These are phyloP conservation scores for Stentor roeselii DNA, from an alignment of 73 alveolate genomes.

Conservation along the genomic window DNA sequence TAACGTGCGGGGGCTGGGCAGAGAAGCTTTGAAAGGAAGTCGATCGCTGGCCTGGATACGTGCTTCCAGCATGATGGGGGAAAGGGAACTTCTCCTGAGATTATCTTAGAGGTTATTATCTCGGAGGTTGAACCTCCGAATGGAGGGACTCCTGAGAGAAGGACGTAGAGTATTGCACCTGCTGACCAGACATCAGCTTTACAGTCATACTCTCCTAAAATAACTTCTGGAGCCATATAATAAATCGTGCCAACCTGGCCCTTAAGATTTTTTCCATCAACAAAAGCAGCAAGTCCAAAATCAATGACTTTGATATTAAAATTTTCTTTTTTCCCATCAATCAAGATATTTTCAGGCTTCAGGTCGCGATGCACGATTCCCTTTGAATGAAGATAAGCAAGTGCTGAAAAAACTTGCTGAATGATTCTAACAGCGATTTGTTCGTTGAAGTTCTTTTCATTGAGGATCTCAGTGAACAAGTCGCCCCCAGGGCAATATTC, in stretches of 20 bases:
- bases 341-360: slow-evolving; percentile 42
- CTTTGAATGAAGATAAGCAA: slow-evolving; percentile 30
- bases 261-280: neutral
- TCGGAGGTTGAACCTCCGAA: slow-evolving; percentile 8
- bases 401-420: slow-evolving; percentile 26
- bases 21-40: slow-evolving; percentile 45
- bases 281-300: slow-evolving; percentile 34
- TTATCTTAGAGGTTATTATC: slow-evolving; percentile 27
- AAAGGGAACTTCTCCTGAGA: slow-evolving; percentile 35
- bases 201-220: neutral
- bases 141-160: slow-evolving; percentile 16
- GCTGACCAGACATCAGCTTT: slow-evolving; percentile 3
- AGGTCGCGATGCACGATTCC: slow-evolving; percentile 38
- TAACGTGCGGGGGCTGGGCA: no score
- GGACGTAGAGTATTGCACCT: neutral
- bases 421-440: neutral
- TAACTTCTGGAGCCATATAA: slow-evolving; percentile 12
- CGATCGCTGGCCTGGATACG: slow-evolving; percentile 55
- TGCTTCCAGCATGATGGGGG: slow-evolving; percentile 43
- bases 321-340: slow-evolving; percentile 53
- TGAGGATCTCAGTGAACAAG: slow-evolving; percentile 4
- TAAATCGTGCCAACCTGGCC: neutral
- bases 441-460: neutral
- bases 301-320: slow-evolving; percentile 33
- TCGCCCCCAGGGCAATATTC: slow-evolving; percentile 21